Evolutionary conservation across 1,139 yeast species (phyloP).

Genomic region (Nakaseomyces bracarensis): DNA sequence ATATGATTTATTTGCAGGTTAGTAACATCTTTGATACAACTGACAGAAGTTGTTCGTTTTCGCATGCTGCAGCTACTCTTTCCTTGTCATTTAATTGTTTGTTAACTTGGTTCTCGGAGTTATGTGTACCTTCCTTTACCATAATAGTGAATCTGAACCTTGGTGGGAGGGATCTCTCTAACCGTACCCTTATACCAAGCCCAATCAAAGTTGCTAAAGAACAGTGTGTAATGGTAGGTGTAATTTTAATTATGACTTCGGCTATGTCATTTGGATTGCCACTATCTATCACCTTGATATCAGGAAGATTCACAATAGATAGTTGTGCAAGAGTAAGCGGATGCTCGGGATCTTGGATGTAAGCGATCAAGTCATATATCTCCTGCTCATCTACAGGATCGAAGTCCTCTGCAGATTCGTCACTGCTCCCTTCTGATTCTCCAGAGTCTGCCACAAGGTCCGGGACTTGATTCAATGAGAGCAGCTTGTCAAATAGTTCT

Average conservation of each 20-base stretch:
- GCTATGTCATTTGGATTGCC: constrained; percentile 49
- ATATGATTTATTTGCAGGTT: constrained; percentile 44
- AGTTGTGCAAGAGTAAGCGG: constrained; percentile 91
- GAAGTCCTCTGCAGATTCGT: constrained; percentile 36
- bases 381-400: constrained; percentile 78
- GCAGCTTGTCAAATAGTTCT: constrained; percentile 24
- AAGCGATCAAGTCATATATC: constrained; percentile 64
- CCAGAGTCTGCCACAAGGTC: constrained; percentile 11
- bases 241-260: constrained; percentile 71
- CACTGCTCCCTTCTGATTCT: constrained; percentile 14
- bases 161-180: constrained; percentile 82
- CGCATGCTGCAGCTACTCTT: constrained; percentile 97
- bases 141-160: constrained; percentile 72
- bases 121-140: constrained; percentile 88
- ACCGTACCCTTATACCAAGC: constrained; percentile 82
- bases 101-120: constrained; percentile 90
- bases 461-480: constrained; percentile 8
- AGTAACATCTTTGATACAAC: constrained; percentile 90
- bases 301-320: constrained; percentile 82
- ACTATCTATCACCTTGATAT: constrained; percentile 60
- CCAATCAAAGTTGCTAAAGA: constrained; percentile 94
- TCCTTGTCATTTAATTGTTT: constrained; percentile 96
- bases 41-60: constrained; percentile 79
- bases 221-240: constrained; percentile 98
- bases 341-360: constrained; percentile 96